Conservation (phyloP, 768 basidiomycete species). For the Xanthoconium stramineum region DNA sequence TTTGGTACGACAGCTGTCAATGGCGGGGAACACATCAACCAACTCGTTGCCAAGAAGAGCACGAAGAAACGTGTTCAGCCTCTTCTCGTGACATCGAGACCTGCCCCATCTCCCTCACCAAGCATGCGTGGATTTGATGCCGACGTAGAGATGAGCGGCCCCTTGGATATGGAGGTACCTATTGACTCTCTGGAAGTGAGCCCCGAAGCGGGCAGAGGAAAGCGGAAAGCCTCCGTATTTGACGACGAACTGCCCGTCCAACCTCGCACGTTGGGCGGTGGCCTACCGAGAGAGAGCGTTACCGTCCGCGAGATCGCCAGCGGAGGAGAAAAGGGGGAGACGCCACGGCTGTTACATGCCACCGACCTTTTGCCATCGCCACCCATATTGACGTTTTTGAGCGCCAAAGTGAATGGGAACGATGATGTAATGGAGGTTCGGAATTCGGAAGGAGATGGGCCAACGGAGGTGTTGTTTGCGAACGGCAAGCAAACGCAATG, state of each 20-base stretch:
- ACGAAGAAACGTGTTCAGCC: slow-evolving; percentile 66
- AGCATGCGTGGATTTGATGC: slow-evolving; percentile 49
- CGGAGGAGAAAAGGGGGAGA: slow-evolving; percentile 13
- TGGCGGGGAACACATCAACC: slow-evolving; percentile 62
- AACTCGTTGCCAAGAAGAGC: slow-evolving; percentile 71
- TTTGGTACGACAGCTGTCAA: slow-evolving; percentile 39
- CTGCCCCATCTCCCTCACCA: slow-evolving; percentile 47
- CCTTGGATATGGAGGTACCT: slow-evolving; percentile 52
- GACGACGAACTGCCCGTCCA: slow-evolving; percentile 41
- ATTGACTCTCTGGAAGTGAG: slow-evolving; percentile 53
- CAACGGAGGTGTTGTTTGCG: slow-evolving; percentile 64
- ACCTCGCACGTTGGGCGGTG: slow-evolving; percentile 67
- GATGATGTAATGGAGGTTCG: slow-evolving; percentile 72
- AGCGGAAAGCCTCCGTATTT: slow-evolving; percentile 47
- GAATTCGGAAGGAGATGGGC: slow-evolving; percentile 68
- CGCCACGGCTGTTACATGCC: slow-evolving; percentile 19
- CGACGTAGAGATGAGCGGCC: slow-evolving; percentile 39
- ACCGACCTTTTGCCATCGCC: slow-evolving; percentile 42
- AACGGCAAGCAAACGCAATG: slow-evolving; percentile 73
- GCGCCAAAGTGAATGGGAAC: slow-evolving; percentile 57
- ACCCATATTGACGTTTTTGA: slow-evolving; percentile 57
- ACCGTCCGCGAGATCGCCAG: slow-evolving; percentile 53
- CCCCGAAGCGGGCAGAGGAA: slow-evolving; percentile 40
- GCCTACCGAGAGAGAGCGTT: slow-evolving; percentile 48
- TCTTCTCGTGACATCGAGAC: slow-evolving; percentile 36